A percentile compares a stretch with the other conserved stretches of the same genome.
These are phyloP conservation scores for Xanthoconium stramineum DNA, from an alignment of 768 basidiomycete species.

Conservation along the genomic window DNA sequence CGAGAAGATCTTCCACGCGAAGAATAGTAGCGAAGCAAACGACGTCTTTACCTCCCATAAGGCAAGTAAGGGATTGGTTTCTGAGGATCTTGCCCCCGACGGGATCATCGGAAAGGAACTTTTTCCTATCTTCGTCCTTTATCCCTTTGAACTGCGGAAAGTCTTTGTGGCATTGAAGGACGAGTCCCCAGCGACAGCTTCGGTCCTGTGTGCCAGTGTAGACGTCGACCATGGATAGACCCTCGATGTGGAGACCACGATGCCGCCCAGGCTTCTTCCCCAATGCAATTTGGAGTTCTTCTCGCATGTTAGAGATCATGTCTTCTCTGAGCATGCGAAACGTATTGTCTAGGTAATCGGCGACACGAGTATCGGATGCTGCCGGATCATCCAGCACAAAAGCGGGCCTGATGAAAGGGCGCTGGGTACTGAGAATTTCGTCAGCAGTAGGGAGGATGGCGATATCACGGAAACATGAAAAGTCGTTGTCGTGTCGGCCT, in stretches of 20 bases:
- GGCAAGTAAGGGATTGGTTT: constrained; percentile 54
- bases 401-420: constrained; percentile 51
- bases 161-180: constrained; percentile 36
- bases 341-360: constrained; percentile 59
- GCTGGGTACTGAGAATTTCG: constrained; percentile 47
- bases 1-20: constrained; percentile 53
- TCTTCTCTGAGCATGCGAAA: constrained; percentile 67
- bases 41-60: constrained; percentile 47
- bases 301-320: constrained; percentile 57
- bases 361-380: constrained; percentile 35
- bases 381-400: constrained; percentile 44
- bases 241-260: constrained; percentile 39
- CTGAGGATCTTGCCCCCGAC: constrained; percentile 39
- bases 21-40: constrained; percentile 53
- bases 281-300: constrained; percentile 48
- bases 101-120: constrained; percentile 36
- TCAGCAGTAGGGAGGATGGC: constrained; percentile 63
- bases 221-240: constrained; percentile 38
- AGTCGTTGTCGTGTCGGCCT: constrained; percentile 72
- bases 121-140: constrained; percentile 36
- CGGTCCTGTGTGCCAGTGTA: constrained; percentile 31
- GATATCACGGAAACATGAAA: constrained; percentile 55
- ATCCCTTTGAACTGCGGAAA: constrained; percentile 35
- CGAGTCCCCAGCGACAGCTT: constrained; percentile 42
- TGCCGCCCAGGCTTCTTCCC: constrained; percentile 40